phyloP scores from a whole-genome alignment of 768 basidiomycete genomes.

The Kwoniella dejecticola region DNA sequence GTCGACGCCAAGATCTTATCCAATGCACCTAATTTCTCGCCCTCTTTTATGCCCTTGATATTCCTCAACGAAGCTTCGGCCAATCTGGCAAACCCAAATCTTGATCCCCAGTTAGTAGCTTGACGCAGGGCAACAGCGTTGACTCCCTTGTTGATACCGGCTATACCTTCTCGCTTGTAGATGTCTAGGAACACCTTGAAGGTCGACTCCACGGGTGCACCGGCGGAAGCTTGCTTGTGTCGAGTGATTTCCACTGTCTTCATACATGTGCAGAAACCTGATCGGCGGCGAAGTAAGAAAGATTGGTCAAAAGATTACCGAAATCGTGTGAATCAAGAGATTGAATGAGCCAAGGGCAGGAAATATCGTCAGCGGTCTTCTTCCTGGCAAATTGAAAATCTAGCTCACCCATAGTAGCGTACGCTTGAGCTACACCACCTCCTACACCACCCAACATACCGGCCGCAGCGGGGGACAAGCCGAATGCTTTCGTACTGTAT shows the following conservation, averaged over 20 bases:
- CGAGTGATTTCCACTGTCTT: conserved; percentile 78
- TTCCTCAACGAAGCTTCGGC: conserved; percentile 79
- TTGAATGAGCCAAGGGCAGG: too few relatives aligned
- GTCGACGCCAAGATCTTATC: conserved; percentile 89
- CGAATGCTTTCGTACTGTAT: conserved; percentile 62
- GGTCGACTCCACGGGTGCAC: conserved; percentile 84
- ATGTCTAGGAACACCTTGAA: conserved; percentile 95
- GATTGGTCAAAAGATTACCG: too few relatives aligned
- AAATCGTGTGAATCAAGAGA: too few relatives aligned
- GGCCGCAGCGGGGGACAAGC: conserved; percentile 75
- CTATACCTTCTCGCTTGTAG: conserved; percentile 86
- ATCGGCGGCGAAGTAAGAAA: too few relatives aligned
- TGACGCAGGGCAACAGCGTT: conserved; percentile 64
- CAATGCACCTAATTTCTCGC: conserved; percentile 68
- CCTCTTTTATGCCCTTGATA: conserved; percentile 74
- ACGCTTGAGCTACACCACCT: conserved; percentile 95
- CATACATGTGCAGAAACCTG: conserved; percentile 99
- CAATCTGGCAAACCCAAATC: conserved; percentile 92
- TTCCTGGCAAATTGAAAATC: background rate
- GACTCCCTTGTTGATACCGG: conserved; percentile 98
- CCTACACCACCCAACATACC: conserved; percentile 96
- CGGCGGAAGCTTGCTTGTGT: conserved; percentile 82
- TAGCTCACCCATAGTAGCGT: conserved; percentile 96
- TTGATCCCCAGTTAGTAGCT: conserved; percentile 59
- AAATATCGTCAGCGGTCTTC: background rate